phyloP scores from a whole-genome alignment of 2,329 filamentous ascomycete genomes.

The Penicillium concentricum region DNA sequence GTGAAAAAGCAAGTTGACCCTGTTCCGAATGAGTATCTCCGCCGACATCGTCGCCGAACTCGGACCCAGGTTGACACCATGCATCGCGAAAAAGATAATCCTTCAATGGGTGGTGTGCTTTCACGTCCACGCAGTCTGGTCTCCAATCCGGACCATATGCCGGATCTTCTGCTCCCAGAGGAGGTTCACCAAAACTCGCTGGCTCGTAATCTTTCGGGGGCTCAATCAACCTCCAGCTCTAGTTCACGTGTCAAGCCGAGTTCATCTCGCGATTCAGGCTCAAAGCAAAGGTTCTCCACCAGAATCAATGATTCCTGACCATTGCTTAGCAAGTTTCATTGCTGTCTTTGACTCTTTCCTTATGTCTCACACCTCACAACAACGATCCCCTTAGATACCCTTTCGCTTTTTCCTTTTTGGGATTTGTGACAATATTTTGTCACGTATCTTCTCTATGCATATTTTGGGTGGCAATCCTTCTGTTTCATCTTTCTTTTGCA shows the following conservation, averaged over 20 bases:
- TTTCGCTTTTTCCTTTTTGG: not conserved
- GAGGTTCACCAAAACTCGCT: conserved; percentile 12
- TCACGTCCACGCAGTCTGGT: conserved; percentile 31
- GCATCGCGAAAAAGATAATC: conserved; percentile 32
- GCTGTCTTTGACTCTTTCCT: not conserved
- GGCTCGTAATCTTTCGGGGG: not conserved
- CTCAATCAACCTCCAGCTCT: conserved; percentile 3
- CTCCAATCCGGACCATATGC: conserved; percentile 22
- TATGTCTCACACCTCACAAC: not conserved
- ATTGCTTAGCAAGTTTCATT: not conserved
- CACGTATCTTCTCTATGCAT: not conserved
- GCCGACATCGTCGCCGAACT: conserved; percentile 27
- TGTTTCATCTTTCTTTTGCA: not conserved
- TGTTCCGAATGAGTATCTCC: conserved; percentile 39
- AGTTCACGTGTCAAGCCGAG: not conserved
- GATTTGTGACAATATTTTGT: not conserved
- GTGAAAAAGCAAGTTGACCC: conserved; percentile 55
- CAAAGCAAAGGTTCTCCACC: not conserved
- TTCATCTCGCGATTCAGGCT: not conserved
- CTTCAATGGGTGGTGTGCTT: conserved; percentile 28
- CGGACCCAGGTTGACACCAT: conserved; percentile 11
- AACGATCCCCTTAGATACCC: conserved; percentile 1
- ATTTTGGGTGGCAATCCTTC: not conserved
- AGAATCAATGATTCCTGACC: not conserved
- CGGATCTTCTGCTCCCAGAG: conserved; percentile 17